phyloP scores from a whole-genome alignment of 805 yeast genomes.

The Ogataea ramenticola region DNA sequence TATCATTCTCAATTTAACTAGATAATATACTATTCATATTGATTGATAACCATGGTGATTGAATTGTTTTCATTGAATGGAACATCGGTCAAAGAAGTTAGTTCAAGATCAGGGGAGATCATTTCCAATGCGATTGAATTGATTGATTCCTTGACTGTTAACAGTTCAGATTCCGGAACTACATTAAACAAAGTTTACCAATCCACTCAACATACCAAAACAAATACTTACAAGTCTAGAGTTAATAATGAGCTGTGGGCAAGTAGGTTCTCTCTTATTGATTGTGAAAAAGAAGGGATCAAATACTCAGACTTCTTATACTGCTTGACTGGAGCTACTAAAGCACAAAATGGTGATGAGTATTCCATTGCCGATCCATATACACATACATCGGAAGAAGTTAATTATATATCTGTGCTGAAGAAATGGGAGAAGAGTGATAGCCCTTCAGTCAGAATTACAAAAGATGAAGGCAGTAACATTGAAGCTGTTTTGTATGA shows the following conservation, averaged over 20 bases:
- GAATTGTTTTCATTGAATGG: not conserved
- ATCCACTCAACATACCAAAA: constrained; percentile 16
- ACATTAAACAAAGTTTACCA: constrained; percentile 24
- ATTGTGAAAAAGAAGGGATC: constrained; percentile 3
- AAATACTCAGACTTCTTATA: constrained; percentile 18
- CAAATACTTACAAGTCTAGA: constrained; percentile 20
- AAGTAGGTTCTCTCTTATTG: constrained; percentile 23
- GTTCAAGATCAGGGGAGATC: constrained; percentile 9
- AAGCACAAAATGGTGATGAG: not conserved
- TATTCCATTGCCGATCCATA: constrained; percentile 20
- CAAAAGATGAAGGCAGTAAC: constrained; percentile 4
- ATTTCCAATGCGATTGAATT: constrained; percentile 4
- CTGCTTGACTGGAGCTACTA: constrained; percentile 21
- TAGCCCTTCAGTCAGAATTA: constrained; percentile 11
- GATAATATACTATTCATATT: too few species aligned
- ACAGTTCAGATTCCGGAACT: not conserved
- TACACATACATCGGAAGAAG: constrained; percentile 25
- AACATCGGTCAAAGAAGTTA: constrained; percentile 6
- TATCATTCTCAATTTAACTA: too few species aligned
- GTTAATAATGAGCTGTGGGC: constrained; percentile 27
- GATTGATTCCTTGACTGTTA: too few species aligned
- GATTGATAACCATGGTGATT: not conserved
- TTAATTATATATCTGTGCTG: constrained; percentile 27
- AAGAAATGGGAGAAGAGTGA: constrained; percentile 17
- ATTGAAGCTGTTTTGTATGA: not conserved